Base-by-base conservation (phyloP, 331 rosid genomes). In the Malus hybrid region DNA sequence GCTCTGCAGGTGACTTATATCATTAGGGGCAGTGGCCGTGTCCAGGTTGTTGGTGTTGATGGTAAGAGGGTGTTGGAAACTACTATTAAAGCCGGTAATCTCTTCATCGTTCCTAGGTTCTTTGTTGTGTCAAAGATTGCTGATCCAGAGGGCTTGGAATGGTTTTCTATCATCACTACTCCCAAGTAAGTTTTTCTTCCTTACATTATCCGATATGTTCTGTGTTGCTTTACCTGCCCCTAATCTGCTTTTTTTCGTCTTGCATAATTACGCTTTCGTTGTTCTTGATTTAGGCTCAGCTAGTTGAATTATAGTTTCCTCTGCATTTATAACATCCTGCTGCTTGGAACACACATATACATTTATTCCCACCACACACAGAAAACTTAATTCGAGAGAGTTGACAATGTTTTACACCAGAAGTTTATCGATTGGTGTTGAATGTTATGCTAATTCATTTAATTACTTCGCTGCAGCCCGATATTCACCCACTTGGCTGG, bases 401-500 rank as follows among this genome's bases (percentile, higher is more conserved):
- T 63, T 63, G 39, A 10, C 68, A 61, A 44, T 29, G 18, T 39
- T 33, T 31, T 18, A 2, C 55, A 14, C 19, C 18, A 15, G 18
- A 48, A 48, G 55, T 15, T 48, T 48, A 15, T 48, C 19, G 55
- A 15, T 22, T n/a, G 50, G 7, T 50, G 50, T 60, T 61, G 6
- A 10, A n/a, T 15, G 18, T 61, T 63, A 39, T 77, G 46, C 68
- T 27, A 33, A 13, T 11, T 13, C 46, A 66, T 31, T 20, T 18
- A 19, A 22, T 65, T 22, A 5, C 15, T 44, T 64, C 74, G 36
- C 73, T 68, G 82, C 88, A 91, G 93, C 64, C 96, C 96, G 6
- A 65, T 86, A 13, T 90, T 90, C 80, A 92, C 97, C 20, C 93
- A 92, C 78, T 79, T 92, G 83, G 97, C 97, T 39, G 96, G 97